Evolutionary conservation across 2,329 filamentous ascomycete species (phyloP), one percentile per base, ranked within the genome.

Genomic region (Knufia fluminis): DNA sequence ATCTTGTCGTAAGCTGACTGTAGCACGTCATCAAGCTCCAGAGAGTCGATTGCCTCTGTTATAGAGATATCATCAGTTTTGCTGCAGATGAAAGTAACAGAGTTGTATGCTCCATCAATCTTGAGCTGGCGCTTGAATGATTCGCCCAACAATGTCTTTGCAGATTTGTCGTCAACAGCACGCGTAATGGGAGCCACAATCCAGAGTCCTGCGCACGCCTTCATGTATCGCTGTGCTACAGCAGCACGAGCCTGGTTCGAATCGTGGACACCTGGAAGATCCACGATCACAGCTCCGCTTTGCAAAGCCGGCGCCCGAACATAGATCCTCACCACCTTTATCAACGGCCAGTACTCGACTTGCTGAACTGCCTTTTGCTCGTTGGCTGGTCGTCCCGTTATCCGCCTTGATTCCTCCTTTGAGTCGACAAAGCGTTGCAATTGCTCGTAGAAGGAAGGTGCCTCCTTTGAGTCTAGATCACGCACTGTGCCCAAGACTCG

Each of bases 51-150:
- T 64, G 70, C 71, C 48, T 77, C 71, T 0, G 62, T 68, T 3
- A 72, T 62, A 4, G 67, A 72, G 8, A 83, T 78, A 40, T 82
- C 77, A 58, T 83, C 80, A 0, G 77, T 79, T 58, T 82, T 83
- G n/a, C 71, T 75, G 57, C 79, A 82, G 12, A 83, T 77, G 52
- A 83, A 82, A 0, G 76, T 80, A 2, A 82, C 68, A 1, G 65
- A 68, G 4, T 66, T 70, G 48, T 76, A 77, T 0, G 66, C 70
- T 1, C 76, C 74, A 50, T 83, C 79, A 57, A 76, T 76, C 51
- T 79, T 76, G 2, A 82, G 64, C 55, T 82, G 79, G 0, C 73
- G 67, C 56, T 75, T 78, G 64, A 80, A 80, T 0, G 71, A 69
- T 16, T 77, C 68, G 0, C 77, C 77, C 6, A 82, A 64, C 1